Evolutionary conservation across 2,329 filamentous ascomycete species (phyloP).

Genomic region (Talaromyces sp.): DNA sequence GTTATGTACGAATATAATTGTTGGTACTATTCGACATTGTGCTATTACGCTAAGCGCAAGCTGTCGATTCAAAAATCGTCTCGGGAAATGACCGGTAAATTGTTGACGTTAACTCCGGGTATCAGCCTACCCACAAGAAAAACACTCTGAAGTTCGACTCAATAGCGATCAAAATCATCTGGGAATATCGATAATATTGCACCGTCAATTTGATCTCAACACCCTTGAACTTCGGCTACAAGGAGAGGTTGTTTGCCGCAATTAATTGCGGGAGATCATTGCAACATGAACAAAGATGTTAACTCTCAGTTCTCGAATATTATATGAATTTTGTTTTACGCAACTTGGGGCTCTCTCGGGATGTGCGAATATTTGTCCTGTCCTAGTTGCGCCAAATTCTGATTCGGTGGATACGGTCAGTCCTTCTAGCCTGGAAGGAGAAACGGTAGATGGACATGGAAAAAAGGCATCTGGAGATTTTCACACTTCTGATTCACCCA

Average conservation of each 20-base stretch:
- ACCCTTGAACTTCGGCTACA: too few species aligned
- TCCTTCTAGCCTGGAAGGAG: too few species aligned
- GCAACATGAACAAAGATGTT: too few species aligned
- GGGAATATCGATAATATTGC: not conserved
- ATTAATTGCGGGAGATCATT: too few species aligned
- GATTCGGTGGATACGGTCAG: too few species aligned
- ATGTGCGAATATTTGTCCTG: not conserved
- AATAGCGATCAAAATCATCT: not conserved
- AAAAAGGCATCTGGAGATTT: too few species aligned
- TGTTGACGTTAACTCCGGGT: not conserved
- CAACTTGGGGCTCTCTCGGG: not conserved
- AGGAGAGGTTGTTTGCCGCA: too few species aligned
- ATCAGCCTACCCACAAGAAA: not conserved
- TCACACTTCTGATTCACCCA: too few species aligned
- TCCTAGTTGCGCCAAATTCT: not conserved
- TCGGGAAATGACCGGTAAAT: not conserved
- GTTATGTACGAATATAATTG: not conserved
- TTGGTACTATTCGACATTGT: not conserved
- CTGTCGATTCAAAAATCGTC: not conserved
- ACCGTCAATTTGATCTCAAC: not conserved
- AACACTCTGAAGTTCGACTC: not conserved
- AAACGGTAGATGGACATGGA: too few species aligned
- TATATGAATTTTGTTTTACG: too few species aligned
- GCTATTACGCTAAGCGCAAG: not conserved
- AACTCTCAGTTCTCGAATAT: too few species aligned